A percentile compares a stretch with the other conserved stretches of the same genome.
These are phyloP conservation scores for Paramecium tetraurelia DNA, from an alignment of 73 alveolate genomes.

Conservation along the genomic window DNA sequence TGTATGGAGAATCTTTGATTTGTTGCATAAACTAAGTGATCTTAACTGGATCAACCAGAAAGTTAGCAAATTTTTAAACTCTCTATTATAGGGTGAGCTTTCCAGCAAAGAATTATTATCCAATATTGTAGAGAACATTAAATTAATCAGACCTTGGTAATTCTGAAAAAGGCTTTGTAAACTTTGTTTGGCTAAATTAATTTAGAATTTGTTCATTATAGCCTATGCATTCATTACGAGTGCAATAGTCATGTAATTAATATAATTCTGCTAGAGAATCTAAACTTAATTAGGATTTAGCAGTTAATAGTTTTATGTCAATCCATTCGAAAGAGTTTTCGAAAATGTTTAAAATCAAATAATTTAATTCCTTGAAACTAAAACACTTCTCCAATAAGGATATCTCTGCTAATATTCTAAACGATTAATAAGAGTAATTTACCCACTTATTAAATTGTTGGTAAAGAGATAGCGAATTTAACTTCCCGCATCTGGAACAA, in stretches of 20 bases:
- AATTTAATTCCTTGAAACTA: slow-evolving; percentile 36
- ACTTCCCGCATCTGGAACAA: neutral
- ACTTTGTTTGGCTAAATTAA: neutral
- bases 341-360: neutral
- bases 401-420: slow-evolving; percentile 9
- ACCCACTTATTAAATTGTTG: neutral
- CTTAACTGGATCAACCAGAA: neutral
- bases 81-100: neutral
- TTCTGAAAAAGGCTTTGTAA: neutral
- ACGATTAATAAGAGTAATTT: neutral
- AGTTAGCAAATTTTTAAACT: neutral
- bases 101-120: slow-evolving; percentile 31
- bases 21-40: neutral
- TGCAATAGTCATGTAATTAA: neutral
- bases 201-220: neutral
- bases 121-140: neutral
- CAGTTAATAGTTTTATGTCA: neutral
- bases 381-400: slow-evolving; percentile 7
- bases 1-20: neutral
- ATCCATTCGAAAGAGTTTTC: slow-evolving; percentile 39
- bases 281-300: slow-evolving; percentile 29
- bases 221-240: neutral
- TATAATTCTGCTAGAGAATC: slow-evolving; percentile 35
- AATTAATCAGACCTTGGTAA: neutral
- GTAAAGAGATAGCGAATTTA: slow-evolving; percentile 7